phyloP scores from a whole-genome alignment of 2,329 filamentous ascomycete species.

The Colletotrichum costaricense region DNA sequence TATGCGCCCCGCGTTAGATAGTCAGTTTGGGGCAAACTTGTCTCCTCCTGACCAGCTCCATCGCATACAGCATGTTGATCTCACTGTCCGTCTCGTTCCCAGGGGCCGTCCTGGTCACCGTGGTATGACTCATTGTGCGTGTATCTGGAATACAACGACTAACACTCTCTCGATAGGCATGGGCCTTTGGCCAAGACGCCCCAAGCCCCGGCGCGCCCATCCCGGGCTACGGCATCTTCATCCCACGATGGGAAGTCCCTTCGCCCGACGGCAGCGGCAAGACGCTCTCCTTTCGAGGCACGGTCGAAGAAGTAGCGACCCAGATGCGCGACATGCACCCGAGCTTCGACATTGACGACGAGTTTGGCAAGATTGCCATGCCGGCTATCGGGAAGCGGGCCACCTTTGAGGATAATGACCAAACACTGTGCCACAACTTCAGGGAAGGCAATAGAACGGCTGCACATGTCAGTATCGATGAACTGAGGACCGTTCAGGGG shows the following conservation, averaged over 20 bases:
- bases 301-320: slow-evolving; percentile 5
- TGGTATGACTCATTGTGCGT: not conserved
- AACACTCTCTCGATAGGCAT: not conserved
- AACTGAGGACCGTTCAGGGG: slow-evolving; percentile 6
- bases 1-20: not conserved
- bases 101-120: not conserved
- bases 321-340: not conserved
- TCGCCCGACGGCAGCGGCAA: slow-evolving; percentile 8
- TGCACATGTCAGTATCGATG: not conserved
- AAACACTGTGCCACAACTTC: slow-evolving; percentile 20
- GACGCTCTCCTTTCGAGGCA: slow-evolving; percentile 6
- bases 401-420: not conserved
- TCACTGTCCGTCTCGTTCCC: not conserved
- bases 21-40: no score
- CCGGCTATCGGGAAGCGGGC: not conserved
- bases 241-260: slow-evolving; percentile 7
- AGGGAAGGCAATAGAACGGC: slow-evolving; percentile 17
- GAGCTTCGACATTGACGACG: not conserved
- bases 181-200: not conserved
- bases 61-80: not conserved
- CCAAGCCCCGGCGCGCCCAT: not conserved
- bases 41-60: not conserved
- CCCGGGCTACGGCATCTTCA: slow-evolving; percentile 2
- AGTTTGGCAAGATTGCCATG: not conserved
- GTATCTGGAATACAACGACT: not conserved